Evolutionary conservation across 1,284 basidiomycete genomes (phyloP), one percentile per base, ranked within the genome.

Genomic region (Tetrapyrgos nigripes): DNA sequence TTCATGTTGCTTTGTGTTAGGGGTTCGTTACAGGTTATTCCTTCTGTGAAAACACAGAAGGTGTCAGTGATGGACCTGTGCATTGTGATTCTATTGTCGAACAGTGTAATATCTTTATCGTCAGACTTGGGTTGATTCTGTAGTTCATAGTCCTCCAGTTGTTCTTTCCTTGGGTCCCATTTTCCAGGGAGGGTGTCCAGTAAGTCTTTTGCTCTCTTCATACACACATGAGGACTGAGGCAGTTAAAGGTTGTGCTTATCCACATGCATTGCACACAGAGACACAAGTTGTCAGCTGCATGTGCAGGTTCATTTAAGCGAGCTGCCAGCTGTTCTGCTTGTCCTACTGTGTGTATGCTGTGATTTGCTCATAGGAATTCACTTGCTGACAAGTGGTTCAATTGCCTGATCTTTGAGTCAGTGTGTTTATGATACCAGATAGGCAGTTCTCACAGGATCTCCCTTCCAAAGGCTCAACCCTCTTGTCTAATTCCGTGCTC

Each of bases 331-430:
- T 47, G 10, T 31, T 54, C 35, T 4, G 58, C 31, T 3, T 67
- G 61, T 8, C 58, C 47, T 3, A 67, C 64, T 49, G 62, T 48
- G 47, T 13, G 33, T 8, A 64, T 29, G 21, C 53, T 47, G 49
- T 69, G 68, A 4, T 57, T 63, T 4, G 62, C 27, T 45, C 57
- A 58, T 13, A 69, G 57, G 48, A 66, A 70, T 21, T 47, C 49
- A 13, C 37, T 50, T 19, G 45, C 26, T 4, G 37, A 28, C 13
- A 19, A 3, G 2, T 26, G 43, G 8, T 57, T 28, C 4, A 47
- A 40, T 6, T 37, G 21, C 13, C 21, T 8, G 47, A n/a, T 59
- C 2, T 33, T 27, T 19, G 35, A n/a, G n/a, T n/a, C 28, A 24
- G 46, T 27, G 17, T 58, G 46, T 1, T 9, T 43, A 23, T 62